Conservation (phyloP, 805 yeast species). For the Metschnikowia bowlesiae region DNA sequence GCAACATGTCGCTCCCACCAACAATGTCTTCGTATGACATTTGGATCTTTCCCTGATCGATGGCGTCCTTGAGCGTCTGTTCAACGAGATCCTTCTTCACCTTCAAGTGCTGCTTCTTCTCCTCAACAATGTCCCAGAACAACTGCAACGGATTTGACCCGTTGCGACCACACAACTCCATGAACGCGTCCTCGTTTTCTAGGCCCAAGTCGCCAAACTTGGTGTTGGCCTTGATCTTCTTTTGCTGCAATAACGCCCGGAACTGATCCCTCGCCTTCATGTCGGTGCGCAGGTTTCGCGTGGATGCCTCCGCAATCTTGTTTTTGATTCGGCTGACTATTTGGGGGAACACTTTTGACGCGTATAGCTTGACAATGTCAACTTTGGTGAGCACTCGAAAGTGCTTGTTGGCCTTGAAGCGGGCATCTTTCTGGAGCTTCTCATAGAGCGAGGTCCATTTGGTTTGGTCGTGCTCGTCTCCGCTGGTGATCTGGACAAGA, state of each 20-base stretch:
- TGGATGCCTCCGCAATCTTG: slow-evolving; percentile 23
- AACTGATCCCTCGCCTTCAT: slow-evolving; percentile 63
- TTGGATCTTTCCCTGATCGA: slow-evolving; percentile 5
- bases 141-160: slow-evolving; percentile 78
- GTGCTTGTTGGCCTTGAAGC: slow-evolving; percentile 59
- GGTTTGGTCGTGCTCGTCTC: slow-evolving; percentile 21
- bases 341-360: slow-evolving; percentile 30
- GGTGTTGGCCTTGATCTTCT: slow-evolving; percentile 45
- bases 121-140: slow-evolving; percentile 70
- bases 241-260: slow-evolving; percentile 40
- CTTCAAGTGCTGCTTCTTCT: slow-evolving; percentile 49
- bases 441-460: slow-evolving; percentile 38
- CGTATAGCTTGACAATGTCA: slow-evolving; percentile 58
- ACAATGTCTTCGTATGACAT: slow-evolving; percentile 18
- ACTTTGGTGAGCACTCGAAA: slow-evolving; percentile 47
- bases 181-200: slow-evolving; percentile 53
- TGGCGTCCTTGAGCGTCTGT: slow-evolving; percentile 40
- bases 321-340: slow-evolving; percentile 18
- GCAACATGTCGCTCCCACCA: slow-evolving; percentile 17
- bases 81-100: slow-evolving; percentile 59
- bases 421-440: slow-evolving; percentile 38
- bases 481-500: slow-evolving; percentile 35
- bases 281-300: slow-evolving; percentile 50
- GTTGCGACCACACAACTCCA: slow-evolving; percentile 61
- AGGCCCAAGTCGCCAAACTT: slow-evolving; percentile 56